These are phyloP conservation scores for Trametes elegans DNA, from an alignment of 768 basidiomycete species.

Conservation along the genomic window DNA sequence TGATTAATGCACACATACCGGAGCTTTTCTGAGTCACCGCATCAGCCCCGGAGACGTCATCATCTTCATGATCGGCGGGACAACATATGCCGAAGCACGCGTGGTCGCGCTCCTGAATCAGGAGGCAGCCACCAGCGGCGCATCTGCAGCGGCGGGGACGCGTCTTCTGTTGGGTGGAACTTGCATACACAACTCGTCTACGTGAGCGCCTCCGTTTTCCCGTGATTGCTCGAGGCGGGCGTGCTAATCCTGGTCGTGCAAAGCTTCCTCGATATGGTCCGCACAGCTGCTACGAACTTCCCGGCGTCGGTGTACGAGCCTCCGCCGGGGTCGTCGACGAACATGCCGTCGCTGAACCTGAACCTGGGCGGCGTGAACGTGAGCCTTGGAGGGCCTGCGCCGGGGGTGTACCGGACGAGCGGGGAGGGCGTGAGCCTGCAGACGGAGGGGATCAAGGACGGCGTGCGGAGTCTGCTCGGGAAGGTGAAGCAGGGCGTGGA, in stretches of 20 bases:
- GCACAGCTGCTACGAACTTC: conserved; percentile 62
- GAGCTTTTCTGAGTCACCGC: not conserved
- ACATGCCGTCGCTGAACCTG: conserved; percentile 80
- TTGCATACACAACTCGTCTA: conserved; percentile 91
- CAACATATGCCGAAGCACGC: conserved; percentile 94
- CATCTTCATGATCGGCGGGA: conserved; percentile 94
- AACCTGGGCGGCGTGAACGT: conserved; percentile 92
- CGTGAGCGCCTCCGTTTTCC: conserved; percentile 45
- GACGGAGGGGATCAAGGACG: conserved; percentile 87
- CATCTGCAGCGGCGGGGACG: conserved; percentile 54
- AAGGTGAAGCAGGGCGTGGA: conserved; percentile 89
- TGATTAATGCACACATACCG: no score
- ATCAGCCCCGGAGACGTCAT: conserved; percentile 71
- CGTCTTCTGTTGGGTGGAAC: conserved; percentile 90
- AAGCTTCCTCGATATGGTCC: conserved; percentile 90
- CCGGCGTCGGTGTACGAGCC: conserved; percentile 68
- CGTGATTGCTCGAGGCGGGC: conserved; percentile 3
- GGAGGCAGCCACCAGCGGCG: conserved; percentile 50
- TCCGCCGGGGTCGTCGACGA: conserved; percentile 70
- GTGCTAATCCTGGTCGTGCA: conserved; percentile 9
- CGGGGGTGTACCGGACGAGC: conserved; percentile 82
- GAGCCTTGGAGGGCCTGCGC: conserved; percentile 84
- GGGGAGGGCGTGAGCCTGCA: conserved; percentile 68
- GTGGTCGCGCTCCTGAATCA: conserved; percentile 85
- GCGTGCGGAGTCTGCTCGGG: conserved; percentile 81